Evolutionary conservation across 2,329 filamentous ascomycete genomes (phyloP).

Genomic region (Pestalotiopsis sp.): DNA sequence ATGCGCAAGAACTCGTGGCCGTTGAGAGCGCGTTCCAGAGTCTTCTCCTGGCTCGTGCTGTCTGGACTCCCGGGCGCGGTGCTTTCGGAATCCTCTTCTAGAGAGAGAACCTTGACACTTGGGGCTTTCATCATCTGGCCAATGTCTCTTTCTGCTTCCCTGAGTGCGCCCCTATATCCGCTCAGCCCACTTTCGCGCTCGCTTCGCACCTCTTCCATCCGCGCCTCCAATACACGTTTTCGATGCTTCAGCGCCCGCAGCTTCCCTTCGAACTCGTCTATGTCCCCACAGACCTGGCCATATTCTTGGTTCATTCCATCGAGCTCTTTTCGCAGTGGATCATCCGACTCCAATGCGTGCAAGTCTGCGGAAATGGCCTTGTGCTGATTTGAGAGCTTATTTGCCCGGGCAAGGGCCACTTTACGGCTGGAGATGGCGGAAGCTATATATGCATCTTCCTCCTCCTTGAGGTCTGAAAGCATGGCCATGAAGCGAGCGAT

Average conservation of each 20-base stretch:
- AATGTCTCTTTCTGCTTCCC: slow-evolving; percentile 67
- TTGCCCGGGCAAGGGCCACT: slow-evolving; percentile 60
- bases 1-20: slow-evolving; percentile 58
- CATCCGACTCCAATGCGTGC: slow-evolving; percentile 56
- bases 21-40: slow-evolving; percentile 15
- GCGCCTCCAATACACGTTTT: slow-evolving; percentile 60
- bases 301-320: slow-evolving; percentile 60
- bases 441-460: slow-evolving; percentile 66
- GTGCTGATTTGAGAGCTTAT: slow-evolving; percentile 52
- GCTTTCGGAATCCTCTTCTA: slow-evolving; percentile 5
- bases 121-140: slow-evolving; percentile 60
- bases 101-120: slow-evolving; percentile 49
- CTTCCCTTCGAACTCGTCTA: slow-evolving; percentile 66
- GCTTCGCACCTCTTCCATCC: slow-evolving; percentile 66
- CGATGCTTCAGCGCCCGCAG: slow-evolving; percentile 63
- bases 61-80: slow-evolving; percentile 19
- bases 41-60: slow-evolving; percentile 23
- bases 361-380: slow-evolving; percentile 55
- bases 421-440: slow-evolving; percentile 59
- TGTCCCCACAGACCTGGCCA: slow-evolving; percentile 60
- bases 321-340: slow-evolving; percentile 64
- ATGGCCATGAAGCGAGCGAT: slow-evolving; percentile 66
- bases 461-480: slow-evolving; percentile 66
- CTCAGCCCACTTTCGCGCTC: slow-evolving; percentile 71
- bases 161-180: slow-evolving; percentile 69